Evolutionary conservation across 2,329 filamentous ascomycete genomes (phyloP).

Genomic region (Colletotrichum liriopes): DNA sequence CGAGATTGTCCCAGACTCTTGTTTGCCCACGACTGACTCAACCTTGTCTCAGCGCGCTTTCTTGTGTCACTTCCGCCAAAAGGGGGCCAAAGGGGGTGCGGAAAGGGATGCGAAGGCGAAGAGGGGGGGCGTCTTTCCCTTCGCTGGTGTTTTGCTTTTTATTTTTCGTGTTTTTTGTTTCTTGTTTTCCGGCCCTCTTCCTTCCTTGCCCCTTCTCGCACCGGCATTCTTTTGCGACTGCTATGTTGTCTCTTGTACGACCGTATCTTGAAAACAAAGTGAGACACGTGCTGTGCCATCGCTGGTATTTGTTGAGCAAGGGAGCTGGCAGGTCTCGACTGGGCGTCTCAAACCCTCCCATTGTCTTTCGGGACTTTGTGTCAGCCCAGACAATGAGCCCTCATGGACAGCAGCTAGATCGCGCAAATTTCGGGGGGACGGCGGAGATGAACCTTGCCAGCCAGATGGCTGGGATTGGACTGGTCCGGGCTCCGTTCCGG

Average conservation of each 20-base stretch:
- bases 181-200: too few relatives aligned
- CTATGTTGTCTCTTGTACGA: constrained; percentile 1
- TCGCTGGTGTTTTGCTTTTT: constrained; percentile 3
- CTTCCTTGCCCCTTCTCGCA: neutral
- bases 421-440: constrained; percentile 10
- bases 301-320: constrained; percentile 31
- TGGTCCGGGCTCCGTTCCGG: neutral
- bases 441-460: constrained; percentile 5
- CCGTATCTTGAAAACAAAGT: neutral
- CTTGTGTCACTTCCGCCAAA: constrained; percentile 3
- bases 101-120: constrained; percentile 8
- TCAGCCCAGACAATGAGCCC: constrained; percentile 6
- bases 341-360: neutral
- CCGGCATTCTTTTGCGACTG: neutral
- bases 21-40: constrained; percentile 32
- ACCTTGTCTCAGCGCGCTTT: constrained; percentile 24
- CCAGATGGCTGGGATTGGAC: constrained; percentile 14
- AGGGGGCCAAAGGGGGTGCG: neutral
- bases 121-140: neutral
- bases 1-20: constrained; percentile 31
- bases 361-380: constrained; percentile 15
- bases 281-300: constrained; percentile 3
- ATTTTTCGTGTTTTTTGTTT: too few relatives aligned
- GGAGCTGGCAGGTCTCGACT: constrained; percentile 10
- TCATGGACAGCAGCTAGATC: neutral